phyloP scores from a whole-genome alignment of 257 asterid genomes.

The Fraxinus americana region DNA sequence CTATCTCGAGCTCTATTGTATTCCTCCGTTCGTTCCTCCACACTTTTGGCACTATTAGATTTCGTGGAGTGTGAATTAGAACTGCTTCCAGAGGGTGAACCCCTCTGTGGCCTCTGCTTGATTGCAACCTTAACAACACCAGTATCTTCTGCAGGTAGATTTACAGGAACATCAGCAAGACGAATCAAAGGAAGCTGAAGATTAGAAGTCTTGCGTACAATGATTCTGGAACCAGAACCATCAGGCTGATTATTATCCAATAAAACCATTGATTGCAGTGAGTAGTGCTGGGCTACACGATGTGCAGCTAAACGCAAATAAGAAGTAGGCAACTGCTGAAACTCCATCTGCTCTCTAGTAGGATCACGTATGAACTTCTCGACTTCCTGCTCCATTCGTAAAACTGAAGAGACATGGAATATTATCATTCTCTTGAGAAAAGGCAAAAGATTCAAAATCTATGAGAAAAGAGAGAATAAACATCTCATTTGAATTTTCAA shows the following conservation, averaged over 20 bases:
- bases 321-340: slow-evolving; percentile 94
- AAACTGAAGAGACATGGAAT: slow-evolving; percentile 46
- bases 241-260: slow-evolving; percentile 82
- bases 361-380: slow-evolving; percentile 89
- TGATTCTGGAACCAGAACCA: slow-evolving; percentile 90
- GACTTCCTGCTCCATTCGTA: slow-evolving; percentile 95
- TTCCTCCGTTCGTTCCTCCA: slow-evolving; percentile 98
- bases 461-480: not conserved
- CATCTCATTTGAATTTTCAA: not conserved
- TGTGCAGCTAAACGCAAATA: slow-evolving; percentile 98
- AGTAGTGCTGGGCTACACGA: slow-evolving; percentile 97
- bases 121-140: slow-evolving; percentile 65
- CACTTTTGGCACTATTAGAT: slow-evolving; percentile 76
- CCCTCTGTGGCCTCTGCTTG: slow-evolving; percentile 95
- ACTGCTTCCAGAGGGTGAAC: slow-evolving; percentile 34
- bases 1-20: slow-evolving; percentile 96
- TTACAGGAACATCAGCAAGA: slow-evolving; percentile 68
- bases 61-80: slow-evolving; percentile 50
- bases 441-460: slow-evolving; percentile 8
- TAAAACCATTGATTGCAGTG: slow-evolving; percentile 92
- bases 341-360: slow-evolving; percentile 88
- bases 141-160: slow-evolving; percentile 51
- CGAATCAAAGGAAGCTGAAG: slow-evolving; percentile 72
- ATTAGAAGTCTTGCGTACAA: slow-evolving; percentile 73
- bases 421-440: slow-evolving; percentile 16